Evolutionary conservation across 306 rosid genomes (phyloP), one percentile per base, ranked within the genome.

Genomic region (Rosa chinensis): DNA sequence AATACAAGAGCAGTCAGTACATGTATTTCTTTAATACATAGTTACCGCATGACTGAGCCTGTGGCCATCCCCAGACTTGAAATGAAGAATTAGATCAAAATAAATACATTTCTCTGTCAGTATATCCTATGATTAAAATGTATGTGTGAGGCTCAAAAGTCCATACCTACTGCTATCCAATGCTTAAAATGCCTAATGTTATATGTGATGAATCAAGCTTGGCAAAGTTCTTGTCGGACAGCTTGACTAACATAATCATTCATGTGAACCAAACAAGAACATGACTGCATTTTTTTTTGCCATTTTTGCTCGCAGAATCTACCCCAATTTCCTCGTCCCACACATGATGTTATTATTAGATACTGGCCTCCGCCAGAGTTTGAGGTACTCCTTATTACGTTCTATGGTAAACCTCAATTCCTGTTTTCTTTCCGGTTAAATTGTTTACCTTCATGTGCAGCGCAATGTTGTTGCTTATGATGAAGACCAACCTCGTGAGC

Each of bases 281-380:
- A 25, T 55, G 67, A 73, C 42, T 28, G 40, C 8, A 23, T 7
- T 25, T 62, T 28, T 5, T 17, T 48, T 48, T 77, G 11, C 50
- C 48, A 49, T 79, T 56, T 80, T 67, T 50, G 35, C 32, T 61
- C 48, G 20, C 89, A 94, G 99, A 89, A 85, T 82, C 82, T 94
- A 66, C 97, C 99, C 49, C 95, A 86, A 81, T 94, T 94, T 86
- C 99, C 99, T 42, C 89, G 89, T 78, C 99, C 99, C 23, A 87
- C 97, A 37, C 99, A 94, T 83, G 99, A 94, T 72, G 97, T 89
- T 66, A 82, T 94, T 55, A 84, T 94, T 67, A 91, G 84, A 87
- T 89, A 89, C 84, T 88, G 95, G 95, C 97, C 97, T 85, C 97
- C 99, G 0, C 76, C 75, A 4, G 95, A 89, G 86, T 94, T 86